Base-by-base conservation (phyloP, 2,329 filamentous ascomycete species). In the Pezicula rhizophila region DNA sequence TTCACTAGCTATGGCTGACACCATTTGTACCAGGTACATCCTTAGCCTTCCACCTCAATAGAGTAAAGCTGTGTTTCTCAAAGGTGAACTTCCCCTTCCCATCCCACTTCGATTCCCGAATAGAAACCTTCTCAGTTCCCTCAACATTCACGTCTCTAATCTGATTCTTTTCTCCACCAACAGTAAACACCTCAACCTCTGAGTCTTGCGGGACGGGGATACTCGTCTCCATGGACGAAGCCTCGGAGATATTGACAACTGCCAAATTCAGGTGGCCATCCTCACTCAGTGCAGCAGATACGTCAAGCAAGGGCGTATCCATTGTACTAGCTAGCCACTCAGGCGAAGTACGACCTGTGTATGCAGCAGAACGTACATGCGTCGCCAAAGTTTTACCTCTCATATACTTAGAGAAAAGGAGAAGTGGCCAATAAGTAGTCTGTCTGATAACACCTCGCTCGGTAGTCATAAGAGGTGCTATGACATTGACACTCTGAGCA, bases 221-320 rank as follows among this genome's bases (percentile, higher is more conserved):
- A 12, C 67, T 62, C 0, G 70, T 71, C 51, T 76, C 71, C 46
- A 83, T 80, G 45, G 73, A 76, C 54, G 74, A 72, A 11, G 74
- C 71, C 51, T 84, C 78, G 50, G 76, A 71, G 25, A 87, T 75
- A 61, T 91, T 91, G 15, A 88, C 84, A 1, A 89, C 85, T 2
- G 78, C 84, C 53, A 90, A 56, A 52, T 74, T 84, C 1, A 84
- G 72, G 48, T 69, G 77, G 0, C 84, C 84, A 35, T 70, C 80
- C 20, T 70, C 73, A 33, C 72, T 70, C 5, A 81, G 53, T 0
- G 75, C 69, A 1, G 81, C 83, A 51, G 80, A 83, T 28, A 82
- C 80, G 58, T 87, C 84, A 42, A 87, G 64, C 69, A 77, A 87
- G 2, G 86, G 82, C 12, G 81, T 83, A 57, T 85, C 80, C 53